phyloP scores from a whole-genome alignment of 2,329 filamentous ascomycete species.

The Diaporthe destruens region DNA sequence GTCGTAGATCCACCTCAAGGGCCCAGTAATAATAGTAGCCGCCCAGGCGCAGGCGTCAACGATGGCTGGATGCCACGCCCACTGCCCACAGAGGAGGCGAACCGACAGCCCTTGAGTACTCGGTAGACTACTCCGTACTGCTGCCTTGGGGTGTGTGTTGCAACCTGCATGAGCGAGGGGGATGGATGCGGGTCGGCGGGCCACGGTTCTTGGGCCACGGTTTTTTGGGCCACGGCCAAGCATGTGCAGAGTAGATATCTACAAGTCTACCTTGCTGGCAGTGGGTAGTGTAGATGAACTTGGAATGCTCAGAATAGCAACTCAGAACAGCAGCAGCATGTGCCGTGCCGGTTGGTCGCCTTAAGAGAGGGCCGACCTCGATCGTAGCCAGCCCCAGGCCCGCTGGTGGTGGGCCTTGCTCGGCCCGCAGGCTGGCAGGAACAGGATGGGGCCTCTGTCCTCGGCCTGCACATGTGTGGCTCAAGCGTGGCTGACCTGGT shows the following conservation, averaged over 20 bases:
- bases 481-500: conserved; percentile 5
- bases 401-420: conserved; percentile 9
- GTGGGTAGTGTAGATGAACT: too few relatives aligned
- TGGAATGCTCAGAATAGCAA: background rate
- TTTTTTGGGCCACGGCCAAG: background rate
- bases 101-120: too few relatives aligned
- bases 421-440: conserved; percentile 19
- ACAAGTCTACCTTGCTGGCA: too few relatives aligned
- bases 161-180: background rate
- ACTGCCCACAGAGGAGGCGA: too few relatives aligned
- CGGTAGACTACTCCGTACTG: background rate
- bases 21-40: too few relatives aligned
- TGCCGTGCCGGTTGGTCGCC: conserved; percentile 7
- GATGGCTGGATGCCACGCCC: too few relatives aligned
- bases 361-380: conserved; percentile 17
- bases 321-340: conserved; percentile 5
- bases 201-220: background rate
- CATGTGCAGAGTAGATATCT: too few relatives aligned
- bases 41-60: too few relatives aligned
- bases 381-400: background rate
- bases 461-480: too few relatives aligned
- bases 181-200: conserved; percentile 11
- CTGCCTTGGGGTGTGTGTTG: conserved; percentile 7
- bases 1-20: background rate
- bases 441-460: background rate